Evolutionary conservation across 768 basidiomycete genomes (phyloP), one percentile per base, ranked within the genome.

Genomic region (Heimioporus sp.): DNA sequence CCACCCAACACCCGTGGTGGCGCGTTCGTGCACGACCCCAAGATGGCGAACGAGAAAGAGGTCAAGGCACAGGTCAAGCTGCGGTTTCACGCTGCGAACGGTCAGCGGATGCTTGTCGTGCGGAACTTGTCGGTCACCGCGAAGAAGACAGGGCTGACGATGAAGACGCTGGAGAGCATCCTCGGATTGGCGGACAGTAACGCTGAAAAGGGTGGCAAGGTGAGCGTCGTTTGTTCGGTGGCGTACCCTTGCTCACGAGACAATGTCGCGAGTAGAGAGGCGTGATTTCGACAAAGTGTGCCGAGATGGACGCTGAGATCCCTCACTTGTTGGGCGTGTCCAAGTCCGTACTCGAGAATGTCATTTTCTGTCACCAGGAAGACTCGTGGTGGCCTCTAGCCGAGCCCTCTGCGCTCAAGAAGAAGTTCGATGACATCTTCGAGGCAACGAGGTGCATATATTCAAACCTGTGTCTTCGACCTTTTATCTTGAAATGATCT

Each of bases 371-470:
- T 69, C 97, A 99, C 69, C 97, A 99, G 71, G 97, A 99, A 63
- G 97, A 99, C 48, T 95, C 93, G 0, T 98, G 92, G 62, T 99
- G 97, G 97, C 97, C 97, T 0, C 78, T 99, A 20, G 80, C 94
- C 0, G 97, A 98, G 60, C 90, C 96, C 2, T 74, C 90, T 11
- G 80, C 84, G 0, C 72, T 99, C 35, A 99, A 99, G 79, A 98
- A 98, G 80, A 98, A 98, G 67, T 99, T 99, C 55, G 97, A 99
- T 62, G 97, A 99, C 62, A 99, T 99, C 51, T 98, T 99, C 62
- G 97, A 99, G 70, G 97, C 97, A 4, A 98, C 95, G 17, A 88
- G 89, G 93, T 90, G 46, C 31, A 75, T 64, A 38, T 2, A 5
- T 17, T 21, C 30, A 30, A 30, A 13, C 21, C 13, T 1, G 6